Percentiles rank a stretch among this genome's conserved stretches.
These are phyloP conservation scores for Phytopythium boreale DNA, from an alignment of 352 stramenopile genomes.

Conservation along the genomic window DNA sequence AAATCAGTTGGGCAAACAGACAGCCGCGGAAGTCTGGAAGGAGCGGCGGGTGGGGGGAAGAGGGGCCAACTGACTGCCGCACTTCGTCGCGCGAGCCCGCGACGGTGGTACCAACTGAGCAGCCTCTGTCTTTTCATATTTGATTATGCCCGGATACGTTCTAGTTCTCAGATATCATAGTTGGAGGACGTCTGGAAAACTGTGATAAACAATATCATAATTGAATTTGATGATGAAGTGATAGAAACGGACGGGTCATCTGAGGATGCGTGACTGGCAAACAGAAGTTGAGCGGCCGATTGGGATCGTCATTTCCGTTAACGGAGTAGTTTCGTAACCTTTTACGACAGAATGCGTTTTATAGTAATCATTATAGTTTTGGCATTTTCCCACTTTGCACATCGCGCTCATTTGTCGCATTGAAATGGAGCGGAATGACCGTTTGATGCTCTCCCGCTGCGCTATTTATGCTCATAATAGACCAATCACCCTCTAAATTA, in stretches of 20 bases:
- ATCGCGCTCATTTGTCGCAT: too few species aligned
- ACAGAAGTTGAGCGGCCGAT: background rate
- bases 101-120: background rate
- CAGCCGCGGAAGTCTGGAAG: too few species aligned
- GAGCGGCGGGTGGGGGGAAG: background rate
- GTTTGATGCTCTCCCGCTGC: too few species aligned
- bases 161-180: background rate
- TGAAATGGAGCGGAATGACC: too few species aligned
- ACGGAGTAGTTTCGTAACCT: background rate
- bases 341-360: background rate
- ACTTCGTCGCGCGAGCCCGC: conserved; percentile 1
- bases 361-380: too few species aligned
- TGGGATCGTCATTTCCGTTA: conserved; percentile 3
- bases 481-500: too few species aligned
- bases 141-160: background rate
- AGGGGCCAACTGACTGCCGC: conserved; percentile 8
- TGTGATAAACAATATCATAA: background rate
- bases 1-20: conserved; percentile 1
- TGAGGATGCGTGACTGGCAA: conserved; percentile 2
- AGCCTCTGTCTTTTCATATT: background rate
- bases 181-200: background rate
- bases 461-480: too few species aligned
- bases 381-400: too few species aligned
- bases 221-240: background rate
- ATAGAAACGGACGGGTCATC: background rate